Percentiles rank a stretch among this genome's conserved stretches.
phyloP scores from a whole-genome alignment of 208 protist genomes.

The Tritrichomonas foetus region DNA sequence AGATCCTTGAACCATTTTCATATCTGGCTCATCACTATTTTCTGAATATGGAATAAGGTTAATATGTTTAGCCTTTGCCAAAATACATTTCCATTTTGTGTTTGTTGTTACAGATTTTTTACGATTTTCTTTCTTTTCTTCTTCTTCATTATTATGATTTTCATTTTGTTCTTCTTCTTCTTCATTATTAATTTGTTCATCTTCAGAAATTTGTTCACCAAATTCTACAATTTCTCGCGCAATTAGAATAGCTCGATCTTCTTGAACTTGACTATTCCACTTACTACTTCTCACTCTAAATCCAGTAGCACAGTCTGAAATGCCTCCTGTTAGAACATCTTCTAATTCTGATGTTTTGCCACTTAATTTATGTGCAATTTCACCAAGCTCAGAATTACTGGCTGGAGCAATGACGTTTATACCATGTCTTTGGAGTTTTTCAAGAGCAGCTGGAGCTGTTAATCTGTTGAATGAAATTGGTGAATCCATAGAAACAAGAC shows the following conservation, averaged over 20 bases:
- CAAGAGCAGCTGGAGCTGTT: not conserved
- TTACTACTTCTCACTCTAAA: not conserved
- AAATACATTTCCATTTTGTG: not conserved
- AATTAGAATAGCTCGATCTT: not conserved
- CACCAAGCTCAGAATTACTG: not conserved
- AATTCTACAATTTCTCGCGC: not conserved
- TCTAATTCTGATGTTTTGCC: not conserved
- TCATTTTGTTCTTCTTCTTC: conserved; percentile 8
- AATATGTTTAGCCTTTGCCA: not conserved
- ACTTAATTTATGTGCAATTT: not conserved
- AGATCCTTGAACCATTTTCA: not conserved
- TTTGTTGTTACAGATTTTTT: not conserved
- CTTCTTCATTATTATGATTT: not conserved
- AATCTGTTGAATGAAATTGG: not conserved
- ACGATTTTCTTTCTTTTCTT: not conserved
- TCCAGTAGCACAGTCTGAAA: not conserved
- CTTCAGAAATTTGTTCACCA: not conserved
- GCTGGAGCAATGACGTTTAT: not conserved
- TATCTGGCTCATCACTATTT: not conserved
- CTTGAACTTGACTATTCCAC: not conserved
- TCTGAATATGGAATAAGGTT: not conserved
- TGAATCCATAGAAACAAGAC: not conserved
- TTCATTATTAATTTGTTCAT: not conserved
- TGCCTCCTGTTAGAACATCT: not conserved
- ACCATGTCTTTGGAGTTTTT: not conserved